Evolutionary conservation across 1,139 yeast genomes (phyloP).

Genomic region (Magnusiomyces starmeri): DNA sequence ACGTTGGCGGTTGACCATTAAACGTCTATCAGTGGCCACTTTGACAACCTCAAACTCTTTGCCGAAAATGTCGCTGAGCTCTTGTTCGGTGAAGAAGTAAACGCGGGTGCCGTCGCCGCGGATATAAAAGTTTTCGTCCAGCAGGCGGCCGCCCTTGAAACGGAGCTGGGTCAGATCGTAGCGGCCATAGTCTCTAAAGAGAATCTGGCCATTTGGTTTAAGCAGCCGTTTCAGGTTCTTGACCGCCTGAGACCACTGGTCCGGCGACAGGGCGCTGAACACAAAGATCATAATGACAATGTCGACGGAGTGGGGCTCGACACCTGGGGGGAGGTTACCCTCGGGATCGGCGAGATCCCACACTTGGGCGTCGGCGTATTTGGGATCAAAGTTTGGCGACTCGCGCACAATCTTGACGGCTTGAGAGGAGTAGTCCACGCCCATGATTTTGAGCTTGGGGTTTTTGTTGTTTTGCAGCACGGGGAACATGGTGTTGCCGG

Average conservation of each 20-base stretch:
- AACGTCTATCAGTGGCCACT: conserved; percentile 84
- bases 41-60: conserved; percentile 55
- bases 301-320: conserved; percentile 78
- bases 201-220: conserved; percentile 87
- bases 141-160: conserved; percentile 77
- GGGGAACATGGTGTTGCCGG: conserved; percentile 94
- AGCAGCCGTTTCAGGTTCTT: conserved; percentile 59
- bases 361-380: conserved; percentile 73
- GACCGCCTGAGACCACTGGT: conserved; percentile 82
- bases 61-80: conserved; percentile 68
- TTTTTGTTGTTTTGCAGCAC: conserved; percentile 75
- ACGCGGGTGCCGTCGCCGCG: conserved; percentile 98
- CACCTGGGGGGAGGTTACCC: conserved; percentile 71
- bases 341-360: conserved; percentile 84
- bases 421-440: conserved; percentile 83
- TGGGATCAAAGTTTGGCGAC: conserved; percentile 54
- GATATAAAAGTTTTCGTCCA: conserved; percentile 89
- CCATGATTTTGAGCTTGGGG: conserved; percentile 63
- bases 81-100: conserved; percentile 92
- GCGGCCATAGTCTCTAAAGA: conserved; percentile 92
- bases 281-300: conserved; percentile 90
- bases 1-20: conserved; percentile 86
- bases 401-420: conserved; percentile 80
- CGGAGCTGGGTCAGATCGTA: conserved; percentile 94
- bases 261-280: conserved; percentile 85